A percentile compares a stretch with the other conserved stretches of the same genome.
phyloP scores from a whole-genome alignment of 2,329 filamentous ascomycete species.

The Aspergillus terreus region DNA sequence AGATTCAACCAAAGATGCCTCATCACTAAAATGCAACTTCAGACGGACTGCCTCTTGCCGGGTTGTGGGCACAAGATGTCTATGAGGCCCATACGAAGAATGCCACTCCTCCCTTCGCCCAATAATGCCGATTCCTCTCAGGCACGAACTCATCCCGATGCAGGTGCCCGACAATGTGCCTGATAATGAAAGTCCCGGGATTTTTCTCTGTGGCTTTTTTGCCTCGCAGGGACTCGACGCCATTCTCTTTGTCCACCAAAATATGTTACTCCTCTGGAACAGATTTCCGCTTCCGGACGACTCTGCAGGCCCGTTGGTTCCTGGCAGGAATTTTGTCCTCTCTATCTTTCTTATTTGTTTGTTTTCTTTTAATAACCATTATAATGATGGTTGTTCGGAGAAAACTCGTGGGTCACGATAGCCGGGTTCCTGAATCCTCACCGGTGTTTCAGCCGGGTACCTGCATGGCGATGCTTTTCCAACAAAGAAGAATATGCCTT shows the following conservation, averaged over 20 bases:
- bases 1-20: not conserved
- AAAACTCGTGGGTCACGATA: not conserved
- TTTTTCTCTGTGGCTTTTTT: not conserved
- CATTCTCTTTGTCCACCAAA: not conserved
- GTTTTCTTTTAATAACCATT: not conserved
- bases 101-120: not conserved
- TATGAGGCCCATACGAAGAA: not conserved
- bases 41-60: not conserved
- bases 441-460: not conserved
- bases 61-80: too few relatives aligned
- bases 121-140: too few relatives aligned
- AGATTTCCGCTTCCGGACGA: not conserved
- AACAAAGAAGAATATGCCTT: not conserved
- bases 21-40: not conserved
- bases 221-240: not conserved
- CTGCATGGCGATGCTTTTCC: not conserved
- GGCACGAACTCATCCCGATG: too few relatives aligned
- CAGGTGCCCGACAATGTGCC: not conserved
- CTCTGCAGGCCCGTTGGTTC: not conserved
- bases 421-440: not conserved
- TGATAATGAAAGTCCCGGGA: not conserved
- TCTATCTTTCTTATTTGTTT: not conserved
- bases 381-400: too few relatives aligned
- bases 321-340: not conserved
- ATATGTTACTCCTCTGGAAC: not conserved